phyloP scores from a whole-genome alignment of 306 rosid genomes.

The Quercus robur region DNA sequence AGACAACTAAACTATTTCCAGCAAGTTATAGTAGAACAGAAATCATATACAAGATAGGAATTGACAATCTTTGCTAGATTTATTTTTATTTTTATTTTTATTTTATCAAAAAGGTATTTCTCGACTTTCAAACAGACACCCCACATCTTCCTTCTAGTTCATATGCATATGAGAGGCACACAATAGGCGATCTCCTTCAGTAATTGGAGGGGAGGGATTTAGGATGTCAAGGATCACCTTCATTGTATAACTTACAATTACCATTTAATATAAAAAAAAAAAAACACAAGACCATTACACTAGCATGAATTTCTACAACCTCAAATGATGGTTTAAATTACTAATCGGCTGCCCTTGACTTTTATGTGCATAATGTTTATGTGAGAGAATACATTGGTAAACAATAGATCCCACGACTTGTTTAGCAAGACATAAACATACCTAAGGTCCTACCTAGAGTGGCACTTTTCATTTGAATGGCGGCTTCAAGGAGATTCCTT shows the following conservation, averaged over 20 bases:
- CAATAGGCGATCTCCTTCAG: background rate
- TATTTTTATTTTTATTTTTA: background rate
- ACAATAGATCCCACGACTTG: background rate
- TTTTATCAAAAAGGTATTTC: background rate
- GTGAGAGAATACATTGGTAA: background rate
- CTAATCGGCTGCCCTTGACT: background rate
- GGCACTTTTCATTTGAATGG: too few species aligned
- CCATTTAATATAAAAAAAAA: background rate
- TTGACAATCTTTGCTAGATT: background rate
- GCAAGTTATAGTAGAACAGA: background rate
- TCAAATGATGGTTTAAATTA: background rate
- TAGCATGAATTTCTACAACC: background rate
- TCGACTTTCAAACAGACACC: background rate
- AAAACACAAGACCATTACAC: background rate
- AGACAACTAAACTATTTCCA: background rate
- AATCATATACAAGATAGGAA: background rate
- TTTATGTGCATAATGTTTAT: background rate
- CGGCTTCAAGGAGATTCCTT: too few species aligned
- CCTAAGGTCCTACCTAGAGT: too few species aligned
- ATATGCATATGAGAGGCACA: background rate
- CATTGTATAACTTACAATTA: background rate
- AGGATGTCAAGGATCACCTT: background rate
- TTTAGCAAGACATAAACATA: background rate
- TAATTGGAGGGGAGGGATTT: background rate
- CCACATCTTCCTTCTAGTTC: background rate